Conservation (phyloP, 495 filamentous ascomycete species). For the Delitschia confertaspora region DNA sequence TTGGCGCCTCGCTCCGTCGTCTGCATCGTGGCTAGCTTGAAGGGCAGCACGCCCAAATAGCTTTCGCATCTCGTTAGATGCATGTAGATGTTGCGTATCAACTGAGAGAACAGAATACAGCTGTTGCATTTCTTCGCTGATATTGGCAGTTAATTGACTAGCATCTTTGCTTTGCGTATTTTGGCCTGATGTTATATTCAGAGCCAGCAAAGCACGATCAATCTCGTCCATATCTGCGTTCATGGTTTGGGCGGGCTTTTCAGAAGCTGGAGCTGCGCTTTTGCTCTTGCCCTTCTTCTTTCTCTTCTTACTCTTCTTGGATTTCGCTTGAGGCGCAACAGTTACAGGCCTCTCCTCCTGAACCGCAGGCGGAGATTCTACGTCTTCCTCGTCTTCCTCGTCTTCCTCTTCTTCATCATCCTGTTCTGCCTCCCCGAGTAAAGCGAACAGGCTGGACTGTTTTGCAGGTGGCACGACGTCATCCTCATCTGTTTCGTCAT, state of each 20-base stretch:
- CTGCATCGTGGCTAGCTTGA: constrained; percentile 47
- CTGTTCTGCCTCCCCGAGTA: constrained; percentile 24
- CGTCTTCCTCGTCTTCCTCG: constrained; percentile 26
- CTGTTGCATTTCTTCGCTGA: constrained; percentile 33
- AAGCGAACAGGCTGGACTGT: constrained; percentile 22
- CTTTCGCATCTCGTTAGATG: constrained; percentile 84
- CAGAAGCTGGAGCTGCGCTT: constrained; percentile 19
- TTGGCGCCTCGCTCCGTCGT: constrained; percentile 37
- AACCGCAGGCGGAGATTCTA: background rate
- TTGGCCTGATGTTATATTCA: constrained; percentile 37
- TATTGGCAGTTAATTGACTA: constrained; percentile 17
- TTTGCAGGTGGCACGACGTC: constrained; percentile 4
- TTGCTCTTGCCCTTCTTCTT: constrained; percentile 42
- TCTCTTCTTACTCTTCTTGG: constrained; percentile 35
- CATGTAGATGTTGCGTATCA: constrained; percentile 72
- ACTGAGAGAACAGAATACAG: constrained; percentile 58
- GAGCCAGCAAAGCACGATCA: constrained; percentile 62
- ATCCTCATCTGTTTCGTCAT: constrained; percentile 31
- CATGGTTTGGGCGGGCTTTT: constrained; percentile 7
- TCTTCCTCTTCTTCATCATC: constrained; percentile 33
- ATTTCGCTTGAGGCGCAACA: constrained; percentile 2
- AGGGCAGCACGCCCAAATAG: constrained; percentile 79
- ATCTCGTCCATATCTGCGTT: constrained; percentile 61
- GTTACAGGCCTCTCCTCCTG: constrained; percentile 1
- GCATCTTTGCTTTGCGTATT: constrained; percentile 21